Evolutionary conservation across 169 alveolate genomes (phyloP).

Genomic region (Amoebophrya sp.): DNA sequence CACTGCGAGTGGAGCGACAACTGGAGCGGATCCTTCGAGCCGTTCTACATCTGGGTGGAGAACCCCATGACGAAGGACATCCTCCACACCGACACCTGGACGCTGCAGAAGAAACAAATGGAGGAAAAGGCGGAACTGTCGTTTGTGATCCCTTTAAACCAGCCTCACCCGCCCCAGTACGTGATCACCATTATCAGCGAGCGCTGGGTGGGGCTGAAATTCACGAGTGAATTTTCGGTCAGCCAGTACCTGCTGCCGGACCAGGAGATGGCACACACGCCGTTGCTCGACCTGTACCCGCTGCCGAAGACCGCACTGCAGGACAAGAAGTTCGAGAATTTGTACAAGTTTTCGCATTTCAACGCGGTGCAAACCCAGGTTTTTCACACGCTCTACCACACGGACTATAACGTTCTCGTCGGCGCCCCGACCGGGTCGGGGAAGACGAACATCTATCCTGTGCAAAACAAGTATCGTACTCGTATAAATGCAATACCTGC

Average conservation of each 20-base stretch:
- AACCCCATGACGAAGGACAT: slow-evolving; percentile 38
- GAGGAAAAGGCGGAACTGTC: slow-evolving; percentile 32
- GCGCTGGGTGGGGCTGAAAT: slow-evolving; percentile 52
- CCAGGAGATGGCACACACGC: slow-evolving; percentile 51
- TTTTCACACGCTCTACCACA: slow-evolving; percentile 87
- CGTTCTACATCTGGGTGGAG: slow-evolving; percentile 50
- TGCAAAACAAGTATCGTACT: no score
- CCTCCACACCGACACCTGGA: slow-evolving; percentile 49
- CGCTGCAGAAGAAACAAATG: slow-evolving; percentile 32
- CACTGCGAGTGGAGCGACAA: slow-evolving; percentile 45
- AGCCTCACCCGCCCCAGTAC: slow-evolving; percentile 50
- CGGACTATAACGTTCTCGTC: slow-evolving; percentile 90
- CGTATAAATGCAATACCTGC: no score
- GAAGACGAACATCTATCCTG: slow-evolving; percentile 82
- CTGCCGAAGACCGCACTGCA: slow-evolving; percentile 51
- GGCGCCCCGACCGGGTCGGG: slow-evolving; percentile 99
- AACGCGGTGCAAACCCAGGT: slow-evolving; percentile 62
- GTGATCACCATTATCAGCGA: slow-evolving; percentile 43
- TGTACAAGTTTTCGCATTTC: slow-evolving; percentile 53
- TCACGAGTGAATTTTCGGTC: slow-evolving; percentile 35
- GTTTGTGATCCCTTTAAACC: slow-evolving; percentile 50
- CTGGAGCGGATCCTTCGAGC: slow-evolving; percentile 46
- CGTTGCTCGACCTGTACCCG: slow-evolving; percentile 52
- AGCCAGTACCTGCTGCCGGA: slow-evolving; percentile 45
- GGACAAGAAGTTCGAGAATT: slow-evolving; percentile 44